Base-by-base conservation (phyloP, 2,329 filamentous ascomycete genomes). In the Beauveria brongniartii region DNA sequence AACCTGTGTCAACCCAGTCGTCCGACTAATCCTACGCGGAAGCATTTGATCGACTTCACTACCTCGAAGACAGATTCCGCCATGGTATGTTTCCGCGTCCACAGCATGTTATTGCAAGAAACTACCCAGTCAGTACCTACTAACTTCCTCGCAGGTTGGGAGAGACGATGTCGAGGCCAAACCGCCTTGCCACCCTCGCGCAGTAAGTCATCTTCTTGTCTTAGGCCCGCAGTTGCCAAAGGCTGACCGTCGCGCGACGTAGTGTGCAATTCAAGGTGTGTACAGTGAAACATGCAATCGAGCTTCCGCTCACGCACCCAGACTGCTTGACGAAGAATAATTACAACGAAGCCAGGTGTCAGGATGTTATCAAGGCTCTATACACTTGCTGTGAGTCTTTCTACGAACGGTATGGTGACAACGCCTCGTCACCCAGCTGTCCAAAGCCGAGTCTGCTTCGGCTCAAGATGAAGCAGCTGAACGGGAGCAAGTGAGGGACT, bases 351-450 rank as follows among this genome's bases (percentile, higher is more conserved):
- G 85, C 85, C 48, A 95, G 87, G 70, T 99, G 94, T 74, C 84
- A 88, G 70, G 73, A 77, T 20, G 79, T 91, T 69, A 83, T 99
- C 61, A 87, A 93, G 71, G 90, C 91, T 3, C 78, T 99, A 26
- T 99, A 97, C 74, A 88, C 94, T 67, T 99, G 94, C 75, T 99
- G 94, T 74, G 87, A 92, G 69, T 82, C 84, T 14, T 96, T 97
- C 72, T 97, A 99, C 75, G 78, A 87, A 67, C 81, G 83, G 61
- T 83, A 90, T 63, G 92, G 94, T 18, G 87, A 95, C 61, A 76
- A 85, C 26, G 92, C 90, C 37, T 85, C 81, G 47, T 89, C 88
- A 2, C 84, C 87, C 22, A 94, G 90, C 77, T 99, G 94, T 71
- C 94, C 94, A 0, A 93, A 93, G 71, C 84, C 90, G 8, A 83